Conservation (phyloP, 805 yeast species). For the Suhomyces sp. region DNA sequence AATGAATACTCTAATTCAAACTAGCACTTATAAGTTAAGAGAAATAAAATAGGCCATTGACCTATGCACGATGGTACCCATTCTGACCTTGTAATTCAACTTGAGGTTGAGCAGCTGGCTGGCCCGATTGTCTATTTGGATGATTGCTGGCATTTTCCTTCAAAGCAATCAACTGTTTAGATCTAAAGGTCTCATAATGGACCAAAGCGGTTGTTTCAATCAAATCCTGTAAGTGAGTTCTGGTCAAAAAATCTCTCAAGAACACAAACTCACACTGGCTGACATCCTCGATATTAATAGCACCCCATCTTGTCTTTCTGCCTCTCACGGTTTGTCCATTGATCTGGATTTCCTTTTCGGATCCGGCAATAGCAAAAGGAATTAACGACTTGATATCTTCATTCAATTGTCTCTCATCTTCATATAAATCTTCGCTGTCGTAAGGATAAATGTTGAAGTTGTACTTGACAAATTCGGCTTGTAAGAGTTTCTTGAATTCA, state of each 20-base stretch:
- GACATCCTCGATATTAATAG: conserved; percentile 89
- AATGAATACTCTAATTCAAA: neutral
- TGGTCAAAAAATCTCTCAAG: conserved; percentile 87
- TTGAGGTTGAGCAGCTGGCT: conserved; percentile 9
- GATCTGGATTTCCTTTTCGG: conserved; percentile 70
- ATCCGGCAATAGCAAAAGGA: conserved; percentile 94
- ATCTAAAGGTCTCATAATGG: conserved; percentile 91
- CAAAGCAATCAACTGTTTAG: conserved; percentile 89
- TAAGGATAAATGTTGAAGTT: conserved; percentile 81
- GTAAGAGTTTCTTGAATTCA: conserved; percentile 70
- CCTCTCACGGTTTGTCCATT: conserved; percentile 84
- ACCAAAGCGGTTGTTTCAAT: conserved; percentile 85
- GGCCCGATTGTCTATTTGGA: conserved; percentile 34
- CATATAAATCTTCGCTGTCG: conserved; percentile 65
- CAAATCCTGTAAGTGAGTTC: conserved; percentile 93
- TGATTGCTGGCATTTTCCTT: conserved; percentile 76
- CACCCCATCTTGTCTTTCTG: conserved; percentile 91
- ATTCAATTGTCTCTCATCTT: conserved; percentile 71
- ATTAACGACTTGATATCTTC: conserved; percentile 68
- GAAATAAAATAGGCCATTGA: neutral
- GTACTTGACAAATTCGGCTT: conserved; percentile 70
- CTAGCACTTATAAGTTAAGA: neutral
- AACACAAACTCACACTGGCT: conserved; percentile 94
- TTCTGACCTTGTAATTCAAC: conserved; percentile 1
- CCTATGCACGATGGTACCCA: conserved; percentile 5